phyloP scores from a whole-genome alignment of 2,329 filamentous ascomycete species.

The Aspergillus unguis region DNA sequence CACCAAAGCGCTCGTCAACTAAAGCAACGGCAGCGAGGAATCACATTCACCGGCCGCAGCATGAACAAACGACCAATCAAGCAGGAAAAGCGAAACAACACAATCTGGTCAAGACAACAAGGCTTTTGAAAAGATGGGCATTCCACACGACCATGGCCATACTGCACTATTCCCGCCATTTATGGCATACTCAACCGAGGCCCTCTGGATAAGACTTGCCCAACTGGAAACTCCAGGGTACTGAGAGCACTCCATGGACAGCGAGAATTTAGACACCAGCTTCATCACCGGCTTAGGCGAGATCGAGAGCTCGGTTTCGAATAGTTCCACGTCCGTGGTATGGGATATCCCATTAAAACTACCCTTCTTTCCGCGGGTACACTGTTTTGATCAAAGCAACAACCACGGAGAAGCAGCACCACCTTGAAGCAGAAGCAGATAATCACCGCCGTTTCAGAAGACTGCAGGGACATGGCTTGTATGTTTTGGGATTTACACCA shows the following conservation, averaged over 20 bases:
- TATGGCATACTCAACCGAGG: slow-evolving; percentile 19
- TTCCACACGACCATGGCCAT: background rate
- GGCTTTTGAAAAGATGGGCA: background rate
- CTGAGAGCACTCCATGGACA: slow-evolving; percentile 29
- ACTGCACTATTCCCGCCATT: slow-evolving; percentile 24
- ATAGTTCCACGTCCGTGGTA: slow-evolving; percentile 23
- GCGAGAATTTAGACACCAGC: slow-evolving; percentile 18
- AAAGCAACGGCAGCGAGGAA: slow-evolving; percentile 20
- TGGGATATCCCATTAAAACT: slow-evolving; percentile 28
- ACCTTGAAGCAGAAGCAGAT: slow-evolving; percentile 20
- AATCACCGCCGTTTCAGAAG: slow-evolving; percentile 23
- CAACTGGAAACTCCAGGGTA: slow-evolving; percentile 28
- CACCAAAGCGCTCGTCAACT: slow-evolving; percentile 13
- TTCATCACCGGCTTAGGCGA: slow-evolving; percentile 18
- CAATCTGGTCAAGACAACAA: slow-evolving; percentile 13
- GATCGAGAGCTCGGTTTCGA: slow-evolving; percentile 23
- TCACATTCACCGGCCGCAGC: slow-evolving; percentile 15
- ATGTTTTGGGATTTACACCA: slow-evolving; percentile 24
- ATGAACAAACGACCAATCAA: slow-evolving; percentile 14
- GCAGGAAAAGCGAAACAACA: slow-evolving; percentile 17
- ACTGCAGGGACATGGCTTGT: slow-evolving; percentile 27
- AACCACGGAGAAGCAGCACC: slow-evolving; percentile 15
- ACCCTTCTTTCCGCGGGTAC: slow-evolving; percentile 26
- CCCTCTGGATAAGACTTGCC: slow-evolving; percentile 24
- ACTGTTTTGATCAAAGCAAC: slow-evolving; percentile 30